Evolutionary conservation across 345 rosid genomes (phyloP), one percentile per base, ranked within the genome.

Genomic region (Gossypium australe): DNA sequence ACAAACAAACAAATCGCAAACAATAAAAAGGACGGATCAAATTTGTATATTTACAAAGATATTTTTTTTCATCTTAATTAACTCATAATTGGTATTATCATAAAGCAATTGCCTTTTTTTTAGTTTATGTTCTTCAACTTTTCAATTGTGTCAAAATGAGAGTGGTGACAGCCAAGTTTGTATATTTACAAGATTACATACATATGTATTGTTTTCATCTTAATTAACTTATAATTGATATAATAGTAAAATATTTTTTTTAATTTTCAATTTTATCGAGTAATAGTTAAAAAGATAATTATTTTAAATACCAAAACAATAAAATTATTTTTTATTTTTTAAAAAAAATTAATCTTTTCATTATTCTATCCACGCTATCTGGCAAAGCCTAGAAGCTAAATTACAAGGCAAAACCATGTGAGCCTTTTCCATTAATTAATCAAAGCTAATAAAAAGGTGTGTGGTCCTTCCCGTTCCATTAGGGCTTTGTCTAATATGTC

Each of bases 361-460:
- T 57, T 59, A 59, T 59, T 59, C 2, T 59, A 25, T 13, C 13
- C 34, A 58, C 64, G 2, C 2, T 59, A 25, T 25, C 41, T 11
- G 38, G 38, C 64, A 59, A 59, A 25, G 64, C 17, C 64, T 59
- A 11, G 38, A 78, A 77, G 80, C 79, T 70, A 82, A 78, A 82
- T 72, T 79, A 82, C 82, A 79, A 85, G 72, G 77, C 83, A 84
- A 78, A 84, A 73, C 85, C 89, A 87, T 84, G 91, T 87, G 89
- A 87, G 17, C 17, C 76, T 69, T 20, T 55, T 78, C 78, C 70
- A 71, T 60, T 69, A 81, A 84, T 76, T 57, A 57, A 57, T 57
- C 62, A 49, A 70, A 78, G 65, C 55, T 77, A 13, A 43, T 45
- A 65, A 73, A 76, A 70, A 51, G 51, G 25, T 58, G 86, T 18